Evolutionary conservation across 1,284 basidiomycete species (phyloP), one percentile per base, ranked within the genome.

Genomic region (Porogramme epimiltina): DNA sequence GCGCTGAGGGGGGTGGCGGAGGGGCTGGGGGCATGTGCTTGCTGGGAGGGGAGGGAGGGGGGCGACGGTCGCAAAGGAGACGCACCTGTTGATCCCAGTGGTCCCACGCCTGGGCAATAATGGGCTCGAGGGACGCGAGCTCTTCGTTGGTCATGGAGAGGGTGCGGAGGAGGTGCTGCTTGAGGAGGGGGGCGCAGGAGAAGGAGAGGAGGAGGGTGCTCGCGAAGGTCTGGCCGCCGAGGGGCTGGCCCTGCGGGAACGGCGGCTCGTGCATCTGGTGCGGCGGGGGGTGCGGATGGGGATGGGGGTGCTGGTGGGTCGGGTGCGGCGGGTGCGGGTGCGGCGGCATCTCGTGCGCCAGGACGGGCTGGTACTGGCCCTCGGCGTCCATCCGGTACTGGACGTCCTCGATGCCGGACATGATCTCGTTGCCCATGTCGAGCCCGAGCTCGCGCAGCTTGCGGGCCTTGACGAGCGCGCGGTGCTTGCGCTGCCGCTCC

Each of bases 51-150:
- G 24, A 31, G 22, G 23, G 45, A 31, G 37, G 41, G 9, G 22
- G 36, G 18, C n/a, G n/a, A n/a, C n/a, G n/a, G n/a, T n/a, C n/a
- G n/a, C n/a, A 41, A 26, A n/a, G 24, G 34, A 15, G 26, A 63
- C 79, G 52, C 60, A 89, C 87, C 70, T 86, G 82, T 56, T 82
- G 80, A 64, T 91, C 85, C 89, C 89, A 91, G 43, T 85, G 84
- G 56, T 91, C 89, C 79, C 87, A 91, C 20, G 88, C 88, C 45
- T 86, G 84, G 3, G 89, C 88, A 51, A 91, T 86, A 55, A 89
- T 76, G 22, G 87, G 85, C 62, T 91, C 87, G 44, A 91, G 70
- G 9, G 84, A 82, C 3, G 82, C 81, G n/a, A 91, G 77, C 61
- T 91, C 89, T 50, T 89, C 87, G 66, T 81, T 83, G 22, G 85